Evolutionary conservation across 2,329 filamentous ascomycete genomes (phyloP), one percentile per base, ranked within the genome.

Genomic region (Hypoxylon sp.): DNA sequence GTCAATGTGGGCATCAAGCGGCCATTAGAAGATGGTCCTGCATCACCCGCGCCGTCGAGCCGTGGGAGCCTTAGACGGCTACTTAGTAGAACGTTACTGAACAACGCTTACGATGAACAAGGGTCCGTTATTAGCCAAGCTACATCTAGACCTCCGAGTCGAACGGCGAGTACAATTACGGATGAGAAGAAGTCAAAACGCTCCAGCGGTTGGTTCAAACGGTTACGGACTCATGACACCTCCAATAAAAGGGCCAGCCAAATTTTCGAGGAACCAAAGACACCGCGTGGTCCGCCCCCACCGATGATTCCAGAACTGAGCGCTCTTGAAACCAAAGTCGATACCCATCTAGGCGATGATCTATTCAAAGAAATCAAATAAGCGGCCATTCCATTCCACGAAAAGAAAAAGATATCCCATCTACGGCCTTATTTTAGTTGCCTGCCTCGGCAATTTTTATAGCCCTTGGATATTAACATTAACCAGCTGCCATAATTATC

Each of bases 321-420:
- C 72, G 82, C 84, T 52, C 79, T 88, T 60, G 82, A 87, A 72
- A 82, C 84, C 61, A 84, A 83, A 74, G 73, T 84, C 52, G 83
- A 84, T 51, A 77, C 81, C 23, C 74, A 77, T 51, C 81, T 86
- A 45, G 85, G 85, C 55, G 77, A 79, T 64, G 86, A 89, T 67
- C 78, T 89, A 34, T 89, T 89, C 77, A 88, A 87, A 75, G 82
- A 85, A 68, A 89, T 89, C 76, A 87, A 87, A 74, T 88, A 81
- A 79, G 57, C 19, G 43, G 41, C 63, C 66, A 34, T 17, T 52
- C 14, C 63, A 58, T 21, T 10, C 38, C n/a, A 36, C 34, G 62
- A 56, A 65, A 52, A 61, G 23, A 63, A 19, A 52, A 45, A 17
- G 45, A 52, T 50, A 66, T 48, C 59, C 41, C 51, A 62, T 60